Conservation (phyloP, 495 filamentous ascomycete species). For the Lichenothelia convexa region DNA sequence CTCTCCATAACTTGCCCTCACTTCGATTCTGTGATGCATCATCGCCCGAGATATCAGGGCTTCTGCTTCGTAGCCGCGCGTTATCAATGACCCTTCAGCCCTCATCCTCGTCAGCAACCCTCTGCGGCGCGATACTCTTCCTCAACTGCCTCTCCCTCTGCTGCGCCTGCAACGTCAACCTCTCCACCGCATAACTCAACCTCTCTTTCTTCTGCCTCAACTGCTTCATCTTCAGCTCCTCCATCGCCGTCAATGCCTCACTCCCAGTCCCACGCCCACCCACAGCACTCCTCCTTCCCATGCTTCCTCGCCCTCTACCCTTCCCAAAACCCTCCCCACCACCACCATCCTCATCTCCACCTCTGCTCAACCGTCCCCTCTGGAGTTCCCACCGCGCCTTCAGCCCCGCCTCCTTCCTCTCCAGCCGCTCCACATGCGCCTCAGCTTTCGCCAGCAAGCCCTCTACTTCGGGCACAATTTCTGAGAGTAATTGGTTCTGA, state of each 20-base stretch:
- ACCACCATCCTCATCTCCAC: constrained; percentile 14
- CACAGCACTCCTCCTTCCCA: too few relatives aligned
- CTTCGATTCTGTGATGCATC: too few relatives aligned
- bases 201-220: constrained; percentile 60
- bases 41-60: too few relatives aligned
- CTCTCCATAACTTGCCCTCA: too few relatives aligned
- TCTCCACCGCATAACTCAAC: constrained; percentile 57
- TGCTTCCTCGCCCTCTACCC: constrained; percentile 15
- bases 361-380: constrained; percentile 41
- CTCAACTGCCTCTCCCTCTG: constrained; percentile 56
- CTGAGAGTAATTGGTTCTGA: constrained; percentile 47
- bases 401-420: constrained; percentile 49
- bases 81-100: too few relatives aligned
- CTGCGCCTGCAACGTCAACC: constrained; percentile 43
- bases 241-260: constrained; percentile 14
- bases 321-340: constrained; percentile 13
- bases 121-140: constrained; percentile 51
- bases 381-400: constrained; percentile 52
- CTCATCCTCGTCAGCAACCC: too few relatives aligned
- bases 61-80: too few relatives aligned
- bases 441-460: constrained; percentile 45
- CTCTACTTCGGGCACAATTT: constrained; percentile 57
- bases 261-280: background rate
- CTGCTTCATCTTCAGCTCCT: constrained; percentile 42
- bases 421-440: constrained; percentile 52